Base-by-base conservation (phyloP, 352 stramenopile genomes). In the Phytopythium sindhum region DNA sequence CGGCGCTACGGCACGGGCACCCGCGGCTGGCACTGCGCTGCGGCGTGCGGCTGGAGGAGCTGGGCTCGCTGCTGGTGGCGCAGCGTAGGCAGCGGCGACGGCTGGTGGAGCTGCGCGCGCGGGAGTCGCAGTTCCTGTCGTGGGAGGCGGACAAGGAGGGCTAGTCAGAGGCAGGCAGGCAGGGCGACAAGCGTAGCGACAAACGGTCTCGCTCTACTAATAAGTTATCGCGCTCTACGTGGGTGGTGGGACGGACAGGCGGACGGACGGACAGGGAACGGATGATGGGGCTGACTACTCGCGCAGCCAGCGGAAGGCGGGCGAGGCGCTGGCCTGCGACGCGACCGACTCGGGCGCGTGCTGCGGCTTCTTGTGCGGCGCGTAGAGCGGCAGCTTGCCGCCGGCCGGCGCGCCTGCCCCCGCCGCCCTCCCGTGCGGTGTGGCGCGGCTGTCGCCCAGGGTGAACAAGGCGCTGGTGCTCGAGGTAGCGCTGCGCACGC, bases 21-120 rank as follows among this genome's bases (percentile, higher is more conserved):
- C 81, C 83, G 29, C 80, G 79, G 39, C 64, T 91, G 15, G 67
- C 74, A 52, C 62, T 90, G 37, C 83, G 78, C 50, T 85, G 79
- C 33, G 83, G 79, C 47, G 66, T 89, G 47, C 70, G 69, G 21
- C 61, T 90, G 1, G 66, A 75, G 3, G 67, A 80, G 6, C 67
- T 91, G 9, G 83, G 83, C 0, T 51, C 50, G 21, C 57, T 83
- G 50, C 67, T 88, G 11, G 67, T 79, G 23, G 71, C 81, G 45
- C 80, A 77, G 47, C 73, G 74, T 17, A 61, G 67, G 11, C 63
- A 86, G 23, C 67, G 72, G 23, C 60, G 65, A 31, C 77, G 80
- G 56, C 70, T 86, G 15, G 60, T 65, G 4, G 44, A 68, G 11
- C 68, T 91, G 56, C 72, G 79, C 31, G 63, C 67, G 21, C 57